Base-by-base conservation (phyloP, 2,329 filamentous ascomycete genomes). In the Diaporthe eres region DNA sequence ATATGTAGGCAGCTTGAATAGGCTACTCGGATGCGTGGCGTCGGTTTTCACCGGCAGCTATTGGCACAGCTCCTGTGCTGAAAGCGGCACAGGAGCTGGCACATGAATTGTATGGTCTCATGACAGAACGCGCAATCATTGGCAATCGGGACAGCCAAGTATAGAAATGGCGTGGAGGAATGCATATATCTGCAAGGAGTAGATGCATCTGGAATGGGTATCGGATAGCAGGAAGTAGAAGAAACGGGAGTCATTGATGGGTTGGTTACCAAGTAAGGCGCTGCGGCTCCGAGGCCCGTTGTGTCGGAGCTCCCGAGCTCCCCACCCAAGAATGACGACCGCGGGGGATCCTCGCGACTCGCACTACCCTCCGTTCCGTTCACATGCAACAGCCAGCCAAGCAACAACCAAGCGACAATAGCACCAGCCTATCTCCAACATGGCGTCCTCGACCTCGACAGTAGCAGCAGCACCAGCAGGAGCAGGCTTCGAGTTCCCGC, bases 401-500 rank as follows among this genome's bases (percentile, higher is more conserved):
- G 8, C 61, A 49, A 67, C 31, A 12, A 28, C 4, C n/a, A 39
- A 25, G 4, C 17, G 39, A 70, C 72, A 39, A 25, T 9, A 8
- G 3, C 19, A 72, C 13, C 13, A n/a, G 34, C 8, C 1, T 34
- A 51, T 22, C 31, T 49, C 58, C 19, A 31, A 44, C 28, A 63
- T 57, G 61, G 22, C 51, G 1, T 17, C 42, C 28, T n/a, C 49
- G 3, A 61, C 10, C 51, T 61, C 68, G 15, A 63, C 71, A 53
- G 31, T 53, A 49, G 47, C 65, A 22, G 39, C 49, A 34, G 42
- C 75, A 42, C 19, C 65, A 19, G 58, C 55, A 17, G 8, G 65
- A 22, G 42, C 72, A 12, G 31, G 65, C 80, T 92, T 92, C 84
- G 74, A 80, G 53, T 93, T 92, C 84, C 91, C 91, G 5, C 88